phyloP scores from a whole-genome alignment of 129 eudicot genomes.

The carrot (Daucus carota) region DNA sequence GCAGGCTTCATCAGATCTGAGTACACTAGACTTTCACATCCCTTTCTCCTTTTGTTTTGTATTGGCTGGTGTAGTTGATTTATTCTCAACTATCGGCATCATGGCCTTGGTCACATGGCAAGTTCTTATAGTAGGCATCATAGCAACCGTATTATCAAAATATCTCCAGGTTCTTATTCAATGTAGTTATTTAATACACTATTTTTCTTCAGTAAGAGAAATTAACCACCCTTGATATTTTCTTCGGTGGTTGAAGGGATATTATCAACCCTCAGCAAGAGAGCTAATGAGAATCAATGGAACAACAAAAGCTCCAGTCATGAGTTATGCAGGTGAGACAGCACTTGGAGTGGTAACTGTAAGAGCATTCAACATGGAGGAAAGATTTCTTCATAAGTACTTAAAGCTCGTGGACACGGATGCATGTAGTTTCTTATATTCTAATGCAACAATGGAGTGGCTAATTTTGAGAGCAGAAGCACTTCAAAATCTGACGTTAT shows the following conservation, averaged over 20 bases:
- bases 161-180: conserved; percentile 40
- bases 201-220: not conserved
- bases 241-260: conserved; percentile 30
- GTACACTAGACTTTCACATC: conserved; percentile 53
- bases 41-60: conserved; percentile 34
- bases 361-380: conserved; percentile 62
- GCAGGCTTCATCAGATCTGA: conserved; percentile 67
- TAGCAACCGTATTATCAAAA: conserved; percentile 38
- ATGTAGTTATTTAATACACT: not conserved
- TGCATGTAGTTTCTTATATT: conserved; percentile 57
- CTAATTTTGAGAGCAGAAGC: conserved; percentile 55
- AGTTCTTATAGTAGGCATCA: conserved; percentile 57
- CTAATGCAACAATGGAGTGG: conserved; percentile 75
- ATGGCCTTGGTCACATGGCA: conserved; percentile 88
- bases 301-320: conserved; percentile 82
- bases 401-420: conserved; percentile 57
- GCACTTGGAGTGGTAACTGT: conserved; percentile 72
- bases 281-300: conserved; percentile 80
- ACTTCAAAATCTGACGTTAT: conserved; percentile 48
- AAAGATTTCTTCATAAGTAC: conserved; percentile 45
- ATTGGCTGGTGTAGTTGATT: conserved; percentile 28
- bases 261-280: conserved; percentile 61
- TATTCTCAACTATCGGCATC: conserved; percentile 30
- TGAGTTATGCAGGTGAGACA: conserved; percentile 74
- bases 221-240: not conserved